Conservation (phyloP, 164 flowering plant genomes). For the Annona squamosa region DNA sequence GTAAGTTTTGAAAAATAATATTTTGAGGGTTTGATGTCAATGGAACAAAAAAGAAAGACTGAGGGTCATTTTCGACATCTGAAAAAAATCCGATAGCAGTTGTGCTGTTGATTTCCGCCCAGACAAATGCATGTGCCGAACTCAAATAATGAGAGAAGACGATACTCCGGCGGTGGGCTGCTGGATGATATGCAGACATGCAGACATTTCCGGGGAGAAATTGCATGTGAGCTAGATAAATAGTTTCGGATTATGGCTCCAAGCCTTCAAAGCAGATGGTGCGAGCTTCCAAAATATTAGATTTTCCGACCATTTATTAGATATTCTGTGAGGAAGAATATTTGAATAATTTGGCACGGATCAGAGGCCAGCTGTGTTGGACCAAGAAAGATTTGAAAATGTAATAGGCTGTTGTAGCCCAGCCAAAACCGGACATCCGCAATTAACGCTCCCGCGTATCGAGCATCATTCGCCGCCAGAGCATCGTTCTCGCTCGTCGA, state of each 20-base stretch:
- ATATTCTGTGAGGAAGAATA: not conserved
- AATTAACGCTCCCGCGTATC: too few species aligned
- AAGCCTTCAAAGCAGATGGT: not conserved
- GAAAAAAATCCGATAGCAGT: conserved; percentile 9
- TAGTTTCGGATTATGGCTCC: not conserved
- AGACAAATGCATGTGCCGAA: conserved; percentile 38
- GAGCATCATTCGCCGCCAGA: too few species aligned
- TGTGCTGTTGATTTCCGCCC: conserved; percentile 15
- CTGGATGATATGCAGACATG: not conserved
- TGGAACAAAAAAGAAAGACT: not conserved
- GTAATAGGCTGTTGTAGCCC: too few species aligned
- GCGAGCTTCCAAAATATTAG: not conserved
- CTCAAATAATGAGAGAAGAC: conserved; percentile 22
- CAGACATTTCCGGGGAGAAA: not conserved
- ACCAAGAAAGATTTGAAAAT: too few species aligned
- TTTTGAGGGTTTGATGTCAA: too few species aligned
- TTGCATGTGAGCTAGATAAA: not conserved
- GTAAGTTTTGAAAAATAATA: too few species aligned
- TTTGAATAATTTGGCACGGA: too few species aligned
- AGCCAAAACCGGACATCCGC: too few species aligned
- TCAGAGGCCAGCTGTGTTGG: too few species aligned
- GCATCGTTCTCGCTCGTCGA: too few species aligned
- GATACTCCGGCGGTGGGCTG: not conserved
- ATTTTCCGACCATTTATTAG: not conserved
- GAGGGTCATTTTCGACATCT: conserved; percentile 5